Percentiles rank a stretch among this genome's conserved stretches.
These are phyloP conservation scores for Melampsora larici-populina DNA, from an alignment of 1,284 basidiomycete species.

Conservation along the genomic window DNA sequence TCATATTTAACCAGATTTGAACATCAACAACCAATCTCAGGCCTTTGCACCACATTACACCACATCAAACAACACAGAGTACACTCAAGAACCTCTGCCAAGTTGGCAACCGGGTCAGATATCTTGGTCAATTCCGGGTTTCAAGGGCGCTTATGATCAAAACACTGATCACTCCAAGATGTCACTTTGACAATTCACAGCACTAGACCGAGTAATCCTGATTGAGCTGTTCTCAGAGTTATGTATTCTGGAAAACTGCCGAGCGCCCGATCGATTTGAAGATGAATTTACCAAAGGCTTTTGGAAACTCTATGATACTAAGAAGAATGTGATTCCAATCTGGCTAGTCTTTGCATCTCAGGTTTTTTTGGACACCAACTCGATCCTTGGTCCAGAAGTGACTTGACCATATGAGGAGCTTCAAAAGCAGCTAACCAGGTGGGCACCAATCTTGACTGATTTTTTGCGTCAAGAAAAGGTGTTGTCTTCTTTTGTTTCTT, in stretches of 20 bases:
- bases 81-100: background rate
- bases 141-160: background rate
- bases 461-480: background rate
- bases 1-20: no score
- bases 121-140: no score
- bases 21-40: no score
- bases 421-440: background rate
- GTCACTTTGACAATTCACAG: background rate
- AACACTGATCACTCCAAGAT: background rate
- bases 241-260: background rate
- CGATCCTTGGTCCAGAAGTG: background rate
- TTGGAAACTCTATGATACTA: background rate
- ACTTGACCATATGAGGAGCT: background rate
- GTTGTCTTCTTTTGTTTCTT: no score
- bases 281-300: background rate
- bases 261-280: background rate
- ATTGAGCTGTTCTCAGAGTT: background rate
- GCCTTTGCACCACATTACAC: no score
- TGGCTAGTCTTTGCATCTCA: background rate
- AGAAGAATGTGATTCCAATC: background rate
- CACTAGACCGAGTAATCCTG: background rate
- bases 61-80: no score
- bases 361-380: background rate
- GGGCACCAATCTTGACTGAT: background rate
- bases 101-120: background rate